Evolutionary conservation across 2,329 filamentous ascomycete genomes (phyloP).

Genomic region (Calonectria henricotiae): DNA sequence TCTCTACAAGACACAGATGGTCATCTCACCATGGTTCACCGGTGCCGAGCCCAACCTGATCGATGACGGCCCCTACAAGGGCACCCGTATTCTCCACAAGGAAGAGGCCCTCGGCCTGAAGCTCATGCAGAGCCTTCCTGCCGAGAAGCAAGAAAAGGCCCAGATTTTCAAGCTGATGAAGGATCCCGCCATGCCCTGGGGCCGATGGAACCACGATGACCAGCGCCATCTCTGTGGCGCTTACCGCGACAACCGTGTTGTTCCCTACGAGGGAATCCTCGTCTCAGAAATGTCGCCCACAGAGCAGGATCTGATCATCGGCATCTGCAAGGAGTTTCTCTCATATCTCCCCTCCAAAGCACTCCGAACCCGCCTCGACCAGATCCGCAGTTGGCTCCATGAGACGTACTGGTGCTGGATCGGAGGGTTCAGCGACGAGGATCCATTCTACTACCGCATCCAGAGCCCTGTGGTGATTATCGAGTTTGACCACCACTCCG

Average conservation of each 20-base stretch:
- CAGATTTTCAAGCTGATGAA: constrained; percentile 74
- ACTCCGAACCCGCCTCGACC: constrained; percentile 69
- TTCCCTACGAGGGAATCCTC: constrained; percentile 80
- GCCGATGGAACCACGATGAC: constrained; percentile 86
- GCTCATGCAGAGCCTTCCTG: constrained; percentile 77
- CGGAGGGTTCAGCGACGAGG: constrained; percentile 76
- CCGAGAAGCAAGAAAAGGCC: constrained; percentile 65
- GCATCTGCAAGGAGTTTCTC: constrained; percentile 76
- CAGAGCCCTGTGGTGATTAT: constrained; percentile 83
- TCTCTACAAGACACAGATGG: constrained; percentile 75
- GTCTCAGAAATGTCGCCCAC: constrained; percentile 65
- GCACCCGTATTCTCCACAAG: constrained; percentile 76
- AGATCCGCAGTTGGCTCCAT: constrained; percentile 70
- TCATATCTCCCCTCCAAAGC: constrained; percentile 76
- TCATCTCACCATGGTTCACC: constrained; percentile 83
- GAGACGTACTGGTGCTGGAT: constrained; percentile 90
- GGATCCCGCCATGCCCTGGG: constrained; percentile 77
- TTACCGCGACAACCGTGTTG: constrained; percentile 83
- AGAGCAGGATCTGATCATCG: constrained; percentile 71
- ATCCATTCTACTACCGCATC: constrained; percentile 84
- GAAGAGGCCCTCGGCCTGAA: constrained; percentile 78
- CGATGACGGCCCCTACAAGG: constrained; percentile 74
- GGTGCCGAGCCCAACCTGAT: constrained; percentile 86
- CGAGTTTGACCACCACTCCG: constrained; percentile 87
- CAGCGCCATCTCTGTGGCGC: constrained; percentile 85